Base-by-base conservation (phyloP, 2,329 filamentous ascomycete species). In the Neopestalotiopsis clavispora region DNA sequence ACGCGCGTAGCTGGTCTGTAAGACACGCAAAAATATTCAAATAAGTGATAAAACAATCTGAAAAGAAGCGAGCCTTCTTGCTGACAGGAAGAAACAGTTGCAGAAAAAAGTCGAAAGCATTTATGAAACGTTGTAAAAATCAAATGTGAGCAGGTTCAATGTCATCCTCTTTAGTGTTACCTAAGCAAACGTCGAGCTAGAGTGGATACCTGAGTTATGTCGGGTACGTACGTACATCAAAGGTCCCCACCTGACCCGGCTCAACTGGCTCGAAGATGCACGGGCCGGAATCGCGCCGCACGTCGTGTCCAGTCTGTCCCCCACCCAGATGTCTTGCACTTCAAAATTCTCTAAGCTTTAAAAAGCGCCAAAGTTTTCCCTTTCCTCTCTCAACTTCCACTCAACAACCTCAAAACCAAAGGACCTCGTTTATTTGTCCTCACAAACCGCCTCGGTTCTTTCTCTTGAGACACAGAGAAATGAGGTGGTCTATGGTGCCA, bases 281-380 rank as follows among this genome's bases (percentile, higher is more conserved):
- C 59, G 59, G 59, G 62, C 62, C 40, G 40, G 62, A 65, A 52
- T 65, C 38, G 23, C 40, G 62, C 62, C 62, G 42, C 38, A 2
- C 34, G 34, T 38, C 23, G 23, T 28, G 23, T 38, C 34, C 6
- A 7, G 34, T 38, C 34, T 38, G 34, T 32, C 20, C 62, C 62
- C 42, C 40, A 65, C 40, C 23, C 32, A 34, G 30, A 12, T 34
- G n/a, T 34, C 20, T 62, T 13, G 10, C 32, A 34, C 34, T 17
- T 34, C 59, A 62, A 62, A 62, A 62, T 62, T 62, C 59, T 62
- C 28, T 20, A 17, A 62, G 59, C 30, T 62, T 62, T 34, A 62
- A 62, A 61, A 62, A 34, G 30, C 23, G 5, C 23, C n/a, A 59
- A 17, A 59, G 57, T 34, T 59, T 34, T 28, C 32, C 32, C 12